phyloP scores from a whole-genome alignment of 306 rosid genomes.

The Datisca glomerata region DNA sequence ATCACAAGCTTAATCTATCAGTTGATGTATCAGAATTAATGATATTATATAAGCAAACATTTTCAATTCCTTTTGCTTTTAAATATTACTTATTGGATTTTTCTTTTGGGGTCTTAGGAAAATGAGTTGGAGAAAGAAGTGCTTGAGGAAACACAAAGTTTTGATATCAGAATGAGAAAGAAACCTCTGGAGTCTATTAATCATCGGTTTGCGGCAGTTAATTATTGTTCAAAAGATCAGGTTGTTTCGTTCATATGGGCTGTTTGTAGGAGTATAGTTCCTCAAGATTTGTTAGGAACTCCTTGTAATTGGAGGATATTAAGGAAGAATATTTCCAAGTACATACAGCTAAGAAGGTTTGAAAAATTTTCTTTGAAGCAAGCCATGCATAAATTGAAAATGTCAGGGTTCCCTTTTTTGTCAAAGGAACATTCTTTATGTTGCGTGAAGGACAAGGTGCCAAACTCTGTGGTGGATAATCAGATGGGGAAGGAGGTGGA shows the following conservation, averaged over 20 bases:
- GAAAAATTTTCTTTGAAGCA: constrained; percentile 60
- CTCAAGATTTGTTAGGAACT: constrained; percentile 65
- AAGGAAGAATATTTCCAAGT: constrained; percentile 64
- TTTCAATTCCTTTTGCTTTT: not conserved
- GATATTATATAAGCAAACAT: constrained; percentile 1
- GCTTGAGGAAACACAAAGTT: constrained; percentile 20
- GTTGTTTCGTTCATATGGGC: constrained; percentile 91
- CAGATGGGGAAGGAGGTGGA: constrained; percentile 10
- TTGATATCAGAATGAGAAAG: constrained; percentile 9
- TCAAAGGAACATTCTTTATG: constrained; percentile 28
- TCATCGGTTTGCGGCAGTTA: constrained; percentile 26
- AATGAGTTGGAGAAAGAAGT: constrained; percentile 14
- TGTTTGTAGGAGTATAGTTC: constrained; percentile 65
- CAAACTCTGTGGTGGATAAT: constrained; percentile 4
- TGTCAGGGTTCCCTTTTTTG: constrained; percentile 50
- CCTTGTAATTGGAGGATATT: constrained; percentile 62
- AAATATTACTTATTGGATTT: too few relatives aligned
- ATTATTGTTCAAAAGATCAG: constrained; percentile 58
- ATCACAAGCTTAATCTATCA: too few relatives aligned
- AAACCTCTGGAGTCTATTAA: constrained; percentile 22
- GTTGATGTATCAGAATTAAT: too few relatives aligned
- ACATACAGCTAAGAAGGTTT: constrained; percentile 54
- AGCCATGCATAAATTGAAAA: constrained; percentile 54
- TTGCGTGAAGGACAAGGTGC: constrained; percentile 18
- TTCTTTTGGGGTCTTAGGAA: constrained; percentile 31